Evolutionary conservation across 2,329 filamentous ascomycete species (phyloP).

Genomic region (Aureobasidium sp.): DNA sequence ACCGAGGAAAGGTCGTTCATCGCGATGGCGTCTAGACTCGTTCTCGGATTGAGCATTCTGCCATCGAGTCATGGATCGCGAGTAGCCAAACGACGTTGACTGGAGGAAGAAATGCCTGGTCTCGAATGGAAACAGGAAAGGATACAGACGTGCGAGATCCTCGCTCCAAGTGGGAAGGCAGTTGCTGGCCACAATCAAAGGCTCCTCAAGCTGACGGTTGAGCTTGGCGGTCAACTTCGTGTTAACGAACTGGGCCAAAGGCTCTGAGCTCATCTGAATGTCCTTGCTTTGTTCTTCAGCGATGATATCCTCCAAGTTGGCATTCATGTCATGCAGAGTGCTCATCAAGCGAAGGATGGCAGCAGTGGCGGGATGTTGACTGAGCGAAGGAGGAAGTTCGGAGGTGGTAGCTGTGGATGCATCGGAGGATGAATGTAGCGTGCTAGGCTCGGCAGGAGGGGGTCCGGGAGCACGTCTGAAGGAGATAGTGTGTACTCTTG

Average conservation of each 20-base stretch:
- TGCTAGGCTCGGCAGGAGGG: slow-evolving; percentile 63
- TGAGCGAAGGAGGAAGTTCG: slow-evolving; percentile 69
- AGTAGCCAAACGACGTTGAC: slow-evolving; percentile 97
- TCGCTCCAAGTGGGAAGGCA: slow-evolving; percentile 95
- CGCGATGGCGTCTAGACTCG: slow-evolving; percentile 70
- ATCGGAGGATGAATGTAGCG: slow-evolving; percentile 50
- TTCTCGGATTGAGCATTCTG: slow-evolving; percentile 81
- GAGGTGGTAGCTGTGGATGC: slow-evolving; percentile 48
- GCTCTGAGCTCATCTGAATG: slow-evolving; percentile 68
- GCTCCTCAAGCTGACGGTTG: slow-evolving; percentile 93
- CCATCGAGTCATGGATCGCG: slow-evolving; percentile 94
- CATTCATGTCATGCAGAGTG: slow-evolving; percentile 86
- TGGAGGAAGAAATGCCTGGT: slow-evolving; percentile 94
- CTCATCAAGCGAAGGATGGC: slow-evolving; percentile 83
- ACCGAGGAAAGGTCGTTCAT: slow-evolving; percentile 86
- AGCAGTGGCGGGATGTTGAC: slow-evolving; percentile 75
- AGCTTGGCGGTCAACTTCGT: slow-evolving; percentile 97
- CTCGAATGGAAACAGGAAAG: slow-evolving; percentile 97
- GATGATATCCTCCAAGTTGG: slow-evolving; percentile 76
- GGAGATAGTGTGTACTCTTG: slow-evolving; percentile 80
- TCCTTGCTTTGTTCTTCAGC: slow-evolving; percentile 63
- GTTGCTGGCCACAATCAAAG: slow-evolving; percentile 91
- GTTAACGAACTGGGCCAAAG: slow-evolving; percentile 91
- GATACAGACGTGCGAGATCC: slow-evolving; percentile 85
- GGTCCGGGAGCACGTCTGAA: slow-evolving; percentile 82